A percentile compares a stretch with the other conserved stretches of the same genome.
Conservation (phyloP, 73 alveolate genomes). For the Durusdinium trenchii region DNA sequence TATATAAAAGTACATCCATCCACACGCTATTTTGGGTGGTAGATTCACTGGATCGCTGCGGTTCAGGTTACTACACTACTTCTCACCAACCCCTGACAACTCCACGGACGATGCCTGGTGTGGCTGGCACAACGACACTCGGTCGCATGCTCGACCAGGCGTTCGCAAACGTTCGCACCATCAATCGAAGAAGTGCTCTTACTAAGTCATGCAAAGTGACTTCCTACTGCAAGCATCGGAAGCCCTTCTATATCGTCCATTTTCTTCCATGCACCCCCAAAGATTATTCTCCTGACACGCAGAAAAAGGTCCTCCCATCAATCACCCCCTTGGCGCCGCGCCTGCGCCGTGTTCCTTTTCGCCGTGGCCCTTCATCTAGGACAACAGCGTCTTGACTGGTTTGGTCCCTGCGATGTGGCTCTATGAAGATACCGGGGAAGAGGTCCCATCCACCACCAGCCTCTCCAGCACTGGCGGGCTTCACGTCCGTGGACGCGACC, state of each 20-base stretch:
- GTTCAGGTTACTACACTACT: constrained; percentile 96
- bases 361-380: neutral
- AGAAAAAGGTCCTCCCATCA: neutral
- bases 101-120: constrained; percentile 96
- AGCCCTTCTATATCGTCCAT: no score
- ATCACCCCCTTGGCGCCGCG: neutral
- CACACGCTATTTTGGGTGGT: no score
- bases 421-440: constrained; percentile 78
- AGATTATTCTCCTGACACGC: neutral
- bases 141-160: no score
- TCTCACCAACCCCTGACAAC: constrained; percentile 58
- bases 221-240: no score
- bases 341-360: neutral
- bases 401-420: constrained; percentile 97
- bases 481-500: constrained; percentile 58
- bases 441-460: neutral
- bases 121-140: constrained; percentile 97
- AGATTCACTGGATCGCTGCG: constrained; percentile 62
- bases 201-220: no score
- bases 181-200: no score
- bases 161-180: neutral
- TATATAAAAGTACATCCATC: no score
- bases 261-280: no score
- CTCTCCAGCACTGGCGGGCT: constrained; percentile 16
- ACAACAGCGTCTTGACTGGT: constrained; percentile 96